A percentile compares a stretch with the other conserved stretches of the same genome.
Conservation (phyloP, 2,329 filamentous ascomycete genomes). For the Hypoxylon sp. region DNA sequence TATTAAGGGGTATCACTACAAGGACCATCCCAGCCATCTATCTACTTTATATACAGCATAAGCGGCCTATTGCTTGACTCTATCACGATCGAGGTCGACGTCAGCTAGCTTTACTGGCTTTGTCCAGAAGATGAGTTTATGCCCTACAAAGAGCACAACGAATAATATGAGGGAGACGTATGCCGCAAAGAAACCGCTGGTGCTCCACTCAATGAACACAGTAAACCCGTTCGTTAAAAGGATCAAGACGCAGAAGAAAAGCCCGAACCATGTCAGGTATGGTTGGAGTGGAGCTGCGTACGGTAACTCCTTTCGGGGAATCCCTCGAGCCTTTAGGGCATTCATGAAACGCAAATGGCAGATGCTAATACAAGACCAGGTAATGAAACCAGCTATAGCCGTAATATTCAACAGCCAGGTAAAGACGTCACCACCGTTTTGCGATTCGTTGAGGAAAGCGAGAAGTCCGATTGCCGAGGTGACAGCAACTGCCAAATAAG, state of each 20-base stretch:
- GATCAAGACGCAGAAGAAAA: constrained; percentile 76
- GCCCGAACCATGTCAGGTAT: constrained; percentile 74
- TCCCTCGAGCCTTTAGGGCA: constrained; percentile 69
- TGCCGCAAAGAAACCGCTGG: constrained; percentile 72
- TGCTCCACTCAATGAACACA: constrained; percentile 75
- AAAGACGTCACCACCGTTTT: constrained; percentile 73
- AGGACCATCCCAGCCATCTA: constrained; percentile 19
- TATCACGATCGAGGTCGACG: constrained; percentile 52
- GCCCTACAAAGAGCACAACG: constrained; percentile 69
- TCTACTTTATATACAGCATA: constrained; percentile 18
- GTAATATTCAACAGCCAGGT: constrained; percentile 81
- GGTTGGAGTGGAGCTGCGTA: constrained; percentile 75
- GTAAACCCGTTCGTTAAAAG: constrained; percentile 79
- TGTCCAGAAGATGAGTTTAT: constrained; percentile 65
- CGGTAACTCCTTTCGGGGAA: constrained; percentile 70
- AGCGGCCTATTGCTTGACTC: constrained; percentile 36
- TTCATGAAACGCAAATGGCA: constrained; percentile 77
- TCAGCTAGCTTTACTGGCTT: constrained; percentile 48
- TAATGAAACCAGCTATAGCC: constrained; percentile 78
- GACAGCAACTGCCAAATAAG: constrained; percentile 71
- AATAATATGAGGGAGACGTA: constrained; percentile 78
- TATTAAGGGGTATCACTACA: constrained; percentile 38
- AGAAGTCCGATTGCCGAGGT: constrained; percentile 74
- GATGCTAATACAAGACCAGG: constrained; percentile 76
- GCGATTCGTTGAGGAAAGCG: constrained; percentile 76